Base-by-base conservation (phyloP, 1,139 yeast genomes). In the Diutina siamensis region DNA sequence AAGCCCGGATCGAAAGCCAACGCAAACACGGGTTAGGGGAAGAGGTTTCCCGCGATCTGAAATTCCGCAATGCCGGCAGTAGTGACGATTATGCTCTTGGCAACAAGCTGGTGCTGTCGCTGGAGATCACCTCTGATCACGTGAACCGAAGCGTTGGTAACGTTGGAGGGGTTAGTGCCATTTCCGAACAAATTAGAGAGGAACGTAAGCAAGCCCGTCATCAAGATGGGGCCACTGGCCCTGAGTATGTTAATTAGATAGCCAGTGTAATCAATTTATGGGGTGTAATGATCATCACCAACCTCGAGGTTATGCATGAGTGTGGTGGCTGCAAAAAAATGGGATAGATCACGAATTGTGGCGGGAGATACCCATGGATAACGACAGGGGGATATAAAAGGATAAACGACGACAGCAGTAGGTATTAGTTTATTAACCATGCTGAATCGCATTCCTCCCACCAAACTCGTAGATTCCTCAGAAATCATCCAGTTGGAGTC, bases 121-220 rank as follows among this genome's bases (percentile, higher is more conserved):
- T 3, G 18, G 5, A 2, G 2, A 15, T 17, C n/a, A 13, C 12
- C 4, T 31, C n/a, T 9, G 18, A 38, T 25, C 31, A 38, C 17
- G n/a, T 21, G 20, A 38, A 38, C n/a, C 31, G 33, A 8, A 38
- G 42, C 9, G 17, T 38, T 12, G 42, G 42, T 20, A 22, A 38
- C 15, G 28, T n/a, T 3, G 42, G 42, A 5, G 42, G 42, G n/a
- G 15, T 38, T n/a, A 35, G 40, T 21, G 25, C 28, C 2, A 18
- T 21, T 2, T 18, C 20, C 13, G 40, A 35, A 12, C 2, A 3
- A 9, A 13, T 35, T 15, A 20, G 20, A n/a, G 40, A 35, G 20
- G 27, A 20, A n/a, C 40, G 20, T 17, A 35, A 35, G 28, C 18
- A 20, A 18, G 28, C 40, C 12, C 27, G 22, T 1, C 17, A 13